Base-by-base conservation (phyloP, 495 filamentous ascomycete genomes). In the Cryomyces minteri region DNA sequence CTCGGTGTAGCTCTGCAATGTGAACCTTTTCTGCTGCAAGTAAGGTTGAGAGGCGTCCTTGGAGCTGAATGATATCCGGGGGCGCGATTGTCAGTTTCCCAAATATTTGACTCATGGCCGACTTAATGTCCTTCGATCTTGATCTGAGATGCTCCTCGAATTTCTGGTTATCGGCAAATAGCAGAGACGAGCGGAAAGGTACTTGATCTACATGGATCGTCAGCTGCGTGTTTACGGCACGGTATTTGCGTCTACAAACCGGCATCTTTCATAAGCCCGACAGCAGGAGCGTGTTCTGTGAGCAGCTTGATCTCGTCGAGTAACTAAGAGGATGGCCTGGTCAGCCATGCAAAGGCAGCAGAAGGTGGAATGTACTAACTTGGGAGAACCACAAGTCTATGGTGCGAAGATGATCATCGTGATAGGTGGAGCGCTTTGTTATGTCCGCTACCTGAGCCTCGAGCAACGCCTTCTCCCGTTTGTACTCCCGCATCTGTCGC, bases 401-500 rank as follows among this genome's bases (percentile, higher is more conserved):
- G 42, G 84, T 70, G 52, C 88, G 79, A 34, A 96, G 68, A 53
- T 95, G 90, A 50, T 95, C 85, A 63, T 95, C 82, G 64, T 96
- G 85, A 60, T 82, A 76, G 39, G 68, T 60, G 11, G 83, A 71
- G 46, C 72, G 71, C 59, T 90, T 88, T 39, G 79, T 70, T 47
- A 86, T 67, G 44, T 88, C 80, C 50, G 73, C 78, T 43, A 90
- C 62, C 52, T 79, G 80, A 36, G 69, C 60, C 62, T 95, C 88
- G 40, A 94, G 61, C 12, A 75, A 77, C 32, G 68, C 68, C 59
- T 82, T 84, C 56, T 95, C 85, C 41, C 92, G 74, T 62, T 94
- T 95, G 59, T 87, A 94, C 60, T 96, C 92, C 54, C 82, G 79
- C 88, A 98, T 94, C 58, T 95, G 88, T 31, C 90, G 84, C 58